These are phyloP conservation scores for Xylariales sp. DNA, from an alignment of 2,329 filamentous ascomycete genomes.

Conservation along the genomic window DNA sequence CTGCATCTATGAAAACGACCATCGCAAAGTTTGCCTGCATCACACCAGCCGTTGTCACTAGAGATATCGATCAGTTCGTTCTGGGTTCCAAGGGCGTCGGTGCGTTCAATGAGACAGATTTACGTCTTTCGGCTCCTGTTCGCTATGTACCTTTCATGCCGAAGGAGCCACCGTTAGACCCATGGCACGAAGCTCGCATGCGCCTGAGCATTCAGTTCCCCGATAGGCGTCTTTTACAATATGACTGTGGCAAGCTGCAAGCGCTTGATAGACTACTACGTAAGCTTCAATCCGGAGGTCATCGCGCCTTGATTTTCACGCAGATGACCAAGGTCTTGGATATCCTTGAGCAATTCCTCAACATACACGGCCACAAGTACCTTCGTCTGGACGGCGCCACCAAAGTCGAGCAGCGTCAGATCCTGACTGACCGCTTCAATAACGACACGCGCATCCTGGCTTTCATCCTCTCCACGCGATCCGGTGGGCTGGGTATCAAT, in stretches of 20 bases:
- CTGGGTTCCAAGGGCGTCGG: constrained; percentile 57
- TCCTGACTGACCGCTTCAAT: constrained; percentile 95
- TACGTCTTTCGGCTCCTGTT: constrained; percentile 52
- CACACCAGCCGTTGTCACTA: constrained; percentile 81
- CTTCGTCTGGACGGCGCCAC: constrained; percentile 94
- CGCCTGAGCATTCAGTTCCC: constrained; percentile 93
- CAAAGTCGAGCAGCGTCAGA: constrained; percentile 91
- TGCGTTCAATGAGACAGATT: constrained; percentile 50
- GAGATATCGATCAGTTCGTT: constrained; percentile 65
- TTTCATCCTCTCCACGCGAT: constrained; percentile 93
- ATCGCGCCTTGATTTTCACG: constrained; percentile 95
- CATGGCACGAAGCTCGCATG: constrained; percentile 91
- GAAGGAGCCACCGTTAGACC: constrained; percentile 59
- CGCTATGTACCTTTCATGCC: constrained; percentile 54
- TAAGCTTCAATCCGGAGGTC: constrained; percentile 80
- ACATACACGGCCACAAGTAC: constrained; percentile 96
- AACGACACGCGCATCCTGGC: constrained; percentile 86
- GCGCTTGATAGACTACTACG: constrained; percentile 81
- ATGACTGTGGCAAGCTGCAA: constrained; percentile 96
- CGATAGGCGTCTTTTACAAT: constrained; percentile 92
- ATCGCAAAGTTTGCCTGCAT: constrained; percentile 89
- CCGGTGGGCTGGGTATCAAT: constrained; percentile 93
- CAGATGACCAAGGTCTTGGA: constrained; percentile 99
- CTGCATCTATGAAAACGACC: constrained; percentile 65
- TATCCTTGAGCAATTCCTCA: constrained; percentile 94